Evolutionary conservation across 2,329 filamentous ascomycete species (phyloP).

Genomic region (Neoscytalidium dimidiatum): DNA sequence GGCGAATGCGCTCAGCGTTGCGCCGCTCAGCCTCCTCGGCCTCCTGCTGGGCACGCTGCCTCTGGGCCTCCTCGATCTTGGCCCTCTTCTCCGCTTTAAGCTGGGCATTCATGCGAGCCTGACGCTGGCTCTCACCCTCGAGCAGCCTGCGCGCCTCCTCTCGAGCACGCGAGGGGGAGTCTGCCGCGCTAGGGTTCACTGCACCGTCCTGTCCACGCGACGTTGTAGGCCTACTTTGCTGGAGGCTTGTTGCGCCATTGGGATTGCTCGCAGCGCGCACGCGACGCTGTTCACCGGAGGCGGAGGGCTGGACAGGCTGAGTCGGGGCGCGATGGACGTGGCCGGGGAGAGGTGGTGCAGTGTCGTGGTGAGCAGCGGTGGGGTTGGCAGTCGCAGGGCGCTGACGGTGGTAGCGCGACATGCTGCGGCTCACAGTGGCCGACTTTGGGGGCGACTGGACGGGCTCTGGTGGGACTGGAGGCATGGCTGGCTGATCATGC

Average conservation of each 20-base stretch:
- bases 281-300: slow-evolving; percentile 10
- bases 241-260: neutral
- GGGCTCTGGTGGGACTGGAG: slow-evolving; percentile 26
- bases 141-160: slow-evolving; percentile 36
- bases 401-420: slow-evolving; percentile 43
- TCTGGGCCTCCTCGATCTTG: slow-evolving; percentile 32
- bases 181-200: neutral
- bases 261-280: slow-evolving; percentile 17
- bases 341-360: slow-evolving; percentile 23
- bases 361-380: slow-evolving; percentile 28
- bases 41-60: slow-evolving; percentile 31
- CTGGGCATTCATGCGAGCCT: slow-evolving; percentile 31
- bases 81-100: slow-evolving; percentile 36
- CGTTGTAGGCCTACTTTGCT: neutral
- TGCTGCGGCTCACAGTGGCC: slow-evolving; percentile 36
- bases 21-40: slow-evolving; percentile 34
- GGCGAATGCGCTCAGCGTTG: slow-evolving; percentile 26
- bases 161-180: slow-evolving; percentile 26
- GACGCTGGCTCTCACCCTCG: slow-evolving; percentile 28
- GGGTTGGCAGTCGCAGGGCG: slow-evolving; percentile 31
- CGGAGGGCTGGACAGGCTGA: neutral
- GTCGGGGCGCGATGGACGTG: neutral
- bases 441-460: slow-evolving; percentile 13
- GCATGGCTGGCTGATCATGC: slow-evolving; percentile 29
- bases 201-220: neutral